Conservation (phyloP, 441 rosid genomes). For the Gossypium laxum region DNA sequence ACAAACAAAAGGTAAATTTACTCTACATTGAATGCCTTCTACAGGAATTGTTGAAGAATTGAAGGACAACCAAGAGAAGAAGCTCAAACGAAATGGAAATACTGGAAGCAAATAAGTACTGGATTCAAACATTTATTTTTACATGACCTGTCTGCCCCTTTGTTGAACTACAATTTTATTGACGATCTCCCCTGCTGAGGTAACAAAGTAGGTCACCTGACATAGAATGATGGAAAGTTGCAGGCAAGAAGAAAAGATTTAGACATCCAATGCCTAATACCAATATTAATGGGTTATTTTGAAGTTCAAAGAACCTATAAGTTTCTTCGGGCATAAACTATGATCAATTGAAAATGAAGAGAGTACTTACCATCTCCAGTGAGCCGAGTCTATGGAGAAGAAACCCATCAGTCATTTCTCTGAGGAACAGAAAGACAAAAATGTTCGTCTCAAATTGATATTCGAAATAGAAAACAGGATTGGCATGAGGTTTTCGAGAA, state of each 20-base stretch:
- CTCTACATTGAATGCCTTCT: not conserved
- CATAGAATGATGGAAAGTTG: not conserved
- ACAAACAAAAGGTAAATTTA: not conserved
- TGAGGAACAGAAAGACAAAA: slow-evolving; percentile 19
- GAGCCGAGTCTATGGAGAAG: slow-evolving; percentile 63
- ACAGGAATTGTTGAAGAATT: not conserved
- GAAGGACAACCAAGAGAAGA: no score
- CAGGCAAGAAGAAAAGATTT: not conserved
- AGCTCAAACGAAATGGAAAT: not conserved
- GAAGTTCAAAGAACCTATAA: not conserved
- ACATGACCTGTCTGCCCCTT: slow-evolving; percentile 38
- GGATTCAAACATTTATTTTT: slow-evolving; percentile 7
- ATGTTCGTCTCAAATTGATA: slow-evolving; percentile 3
- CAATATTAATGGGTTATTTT: not conserved
- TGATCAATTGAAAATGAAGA: not conserved
- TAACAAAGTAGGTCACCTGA: slow-evolving; percentile 54
- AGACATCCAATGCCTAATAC: not conserved
- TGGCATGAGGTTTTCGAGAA: not conserved
- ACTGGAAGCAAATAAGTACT: not conserved
- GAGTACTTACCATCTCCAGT: slow-evolving; percentile 47
- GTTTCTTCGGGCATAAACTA: not conserved
- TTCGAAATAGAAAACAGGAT: not conserved
- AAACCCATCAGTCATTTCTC: slow-evolving; percentile 49
- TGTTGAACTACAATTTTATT: slow-evolving; percentile 32
- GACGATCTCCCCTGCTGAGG: slow-evolving; percentile 33